phyloP scores from a whole-genome alignment of 768 basidiomycete genomes.

The Tephrocybe sp. region DNA sequence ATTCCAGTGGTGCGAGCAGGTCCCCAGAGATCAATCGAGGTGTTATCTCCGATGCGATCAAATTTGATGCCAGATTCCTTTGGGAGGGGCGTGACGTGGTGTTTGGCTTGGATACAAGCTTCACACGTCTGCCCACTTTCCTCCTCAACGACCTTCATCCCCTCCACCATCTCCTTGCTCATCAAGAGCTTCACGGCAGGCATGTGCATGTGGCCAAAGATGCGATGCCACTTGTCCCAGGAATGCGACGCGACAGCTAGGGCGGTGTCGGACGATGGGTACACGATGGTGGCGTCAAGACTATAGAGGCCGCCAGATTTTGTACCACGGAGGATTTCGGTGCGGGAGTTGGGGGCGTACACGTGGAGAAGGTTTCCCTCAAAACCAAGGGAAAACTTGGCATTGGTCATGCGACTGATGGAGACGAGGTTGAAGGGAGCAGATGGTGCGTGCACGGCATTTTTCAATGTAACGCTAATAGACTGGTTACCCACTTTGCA shows the following conservation, averaged over 20 bases:
- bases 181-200: neutral
- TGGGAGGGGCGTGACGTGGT: conserved; percentile 29
- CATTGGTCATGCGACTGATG: too few relatives aligned
- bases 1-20: conserved; percentile 22
- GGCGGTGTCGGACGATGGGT: neutral
- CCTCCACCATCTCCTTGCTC: neutral
- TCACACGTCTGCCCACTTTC: conserved; percentile 20
- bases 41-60: conserved; percentile 3
- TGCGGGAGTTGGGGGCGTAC: too few relatives aligned
- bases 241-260: neutral
- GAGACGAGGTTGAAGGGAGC: too few relatives aligned
- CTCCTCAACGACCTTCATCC: neutral
- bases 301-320: neutral
- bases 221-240: conserved; percentile 1
- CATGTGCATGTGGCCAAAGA: conserved; percentile 2
- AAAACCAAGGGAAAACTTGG: too few relatives aligned
- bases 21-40: conserved; percentile 29
- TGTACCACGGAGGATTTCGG: neutral
- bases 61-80: conserved; percentile 20
- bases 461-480: too few relatives aligned
- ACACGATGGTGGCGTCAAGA: neutral
- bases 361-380: too few relatives aligned
- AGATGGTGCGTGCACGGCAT: too few relatives aligned
- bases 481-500: too few relatives aligned
- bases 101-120: conserved; percentile 33